phyloP scores from a whole-genome alignment of 768 basidiomycete genomes.

The Agaricus blazei region DNA sequence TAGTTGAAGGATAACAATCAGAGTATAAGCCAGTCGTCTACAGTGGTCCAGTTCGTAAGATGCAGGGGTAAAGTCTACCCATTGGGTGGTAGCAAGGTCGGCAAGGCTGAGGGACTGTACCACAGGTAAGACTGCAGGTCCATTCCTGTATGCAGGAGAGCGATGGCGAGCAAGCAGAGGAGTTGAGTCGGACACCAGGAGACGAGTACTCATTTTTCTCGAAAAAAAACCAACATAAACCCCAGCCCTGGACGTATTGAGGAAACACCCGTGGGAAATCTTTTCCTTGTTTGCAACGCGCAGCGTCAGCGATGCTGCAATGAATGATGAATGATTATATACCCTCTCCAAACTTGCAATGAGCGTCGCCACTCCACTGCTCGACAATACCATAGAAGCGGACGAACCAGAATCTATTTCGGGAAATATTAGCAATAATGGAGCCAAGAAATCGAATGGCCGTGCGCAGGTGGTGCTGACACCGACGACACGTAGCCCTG shows the following conservation, averaged over 20 bases:
- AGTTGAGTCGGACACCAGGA: neutral
- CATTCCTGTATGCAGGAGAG: neutral
- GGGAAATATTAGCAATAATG: conserved; percentile 27
- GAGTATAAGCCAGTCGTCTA: conserved; percentile 21
- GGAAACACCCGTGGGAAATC: neutral
- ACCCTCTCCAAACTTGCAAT: conserved; percentile 27
- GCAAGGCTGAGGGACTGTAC: conserved; percentile 16
- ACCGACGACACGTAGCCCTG: conserved; percentile 39
- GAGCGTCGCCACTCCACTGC: conserved; percentile 59
- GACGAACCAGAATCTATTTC: conserved; percentile 53
- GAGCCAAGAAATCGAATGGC: conserved; percentile 18
- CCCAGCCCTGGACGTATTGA: too few relatives aligned
- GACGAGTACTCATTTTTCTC: neutral
- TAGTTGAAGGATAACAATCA: conserved; percentile 28
- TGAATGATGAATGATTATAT: neutral
- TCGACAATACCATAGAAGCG: conserved; percentile 76
- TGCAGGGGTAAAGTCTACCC: conserved; percentile 3
- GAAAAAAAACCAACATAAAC: neutral
- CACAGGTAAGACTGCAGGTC: conserved; percentile 9
- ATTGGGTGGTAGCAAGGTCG: conserved; percentile 13
- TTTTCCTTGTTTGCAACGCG: neutral
- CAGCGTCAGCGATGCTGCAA: neutral
- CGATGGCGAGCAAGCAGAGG: conserved; percentile 2
- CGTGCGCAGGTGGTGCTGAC: conserved; percentile 46
- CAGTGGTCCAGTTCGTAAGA: conserved; percentile 7